Percentiles rank a stretch among this genome's conserved stretches.
These are phyloP conservation scores for Pilasporangium apinafurcum DNA, from an alignment of 352 stramenopile genomes.

Conservation along the genomic window DNA sequence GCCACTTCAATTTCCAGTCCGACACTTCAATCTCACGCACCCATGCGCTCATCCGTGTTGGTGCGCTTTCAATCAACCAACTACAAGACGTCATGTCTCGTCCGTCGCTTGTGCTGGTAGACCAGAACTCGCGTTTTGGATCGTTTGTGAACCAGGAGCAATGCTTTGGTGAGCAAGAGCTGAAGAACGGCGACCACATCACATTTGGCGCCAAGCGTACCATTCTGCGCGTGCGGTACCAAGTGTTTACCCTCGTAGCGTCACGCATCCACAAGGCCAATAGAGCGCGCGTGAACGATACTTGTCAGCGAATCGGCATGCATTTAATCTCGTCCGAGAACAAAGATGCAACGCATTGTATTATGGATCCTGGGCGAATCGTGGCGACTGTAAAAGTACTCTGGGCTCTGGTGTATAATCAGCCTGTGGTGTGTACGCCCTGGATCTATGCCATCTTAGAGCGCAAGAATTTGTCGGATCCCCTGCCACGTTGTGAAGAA, in stretches of 20 bases:
- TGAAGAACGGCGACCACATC: constrained; percentile 67
- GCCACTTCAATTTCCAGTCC: constrained; percentile 78
- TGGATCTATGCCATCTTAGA: constrained; percentile 79
- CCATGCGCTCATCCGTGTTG: constrained; percentile 72
- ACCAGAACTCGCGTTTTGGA: constrained; percentile 81
- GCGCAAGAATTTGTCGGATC: constrained; percentile 66
- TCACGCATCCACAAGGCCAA: constrained; percentile 63
- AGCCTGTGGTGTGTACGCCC: constrained; percentile 71
- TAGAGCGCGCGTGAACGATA: constrained; percentile 56
- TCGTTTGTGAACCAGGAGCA: constrained; percentile 84
- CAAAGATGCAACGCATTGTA: constrained; percentile 74
- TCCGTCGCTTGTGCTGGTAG: constrained; percentile 63
- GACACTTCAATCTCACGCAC: constrained; percentile 80
- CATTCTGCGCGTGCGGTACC: constrained; percentile 74
- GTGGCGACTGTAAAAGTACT: constrained; percentile 83
- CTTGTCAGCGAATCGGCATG: constrained; percentile 78
- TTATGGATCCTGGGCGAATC: constrained; percentile 78
- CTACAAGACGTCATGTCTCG: constrained; percentile 46
- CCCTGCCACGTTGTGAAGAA: constrained; percentile 67
- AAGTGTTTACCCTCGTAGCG: constrained; percentile 71
- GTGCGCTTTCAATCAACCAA: constrained; percentile 49
- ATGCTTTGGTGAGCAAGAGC: constrained; percentile 28
- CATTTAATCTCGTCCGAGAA: constrained; percentile 53
- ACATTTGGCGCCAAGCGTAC: constrained; percentile 83
- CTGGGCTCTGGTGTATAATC: constrained; percentile 81